Conservation (phyloP, 2,329 filamentous ascomycete species). For the Sporothrix brunneoviolacea region DNA sequence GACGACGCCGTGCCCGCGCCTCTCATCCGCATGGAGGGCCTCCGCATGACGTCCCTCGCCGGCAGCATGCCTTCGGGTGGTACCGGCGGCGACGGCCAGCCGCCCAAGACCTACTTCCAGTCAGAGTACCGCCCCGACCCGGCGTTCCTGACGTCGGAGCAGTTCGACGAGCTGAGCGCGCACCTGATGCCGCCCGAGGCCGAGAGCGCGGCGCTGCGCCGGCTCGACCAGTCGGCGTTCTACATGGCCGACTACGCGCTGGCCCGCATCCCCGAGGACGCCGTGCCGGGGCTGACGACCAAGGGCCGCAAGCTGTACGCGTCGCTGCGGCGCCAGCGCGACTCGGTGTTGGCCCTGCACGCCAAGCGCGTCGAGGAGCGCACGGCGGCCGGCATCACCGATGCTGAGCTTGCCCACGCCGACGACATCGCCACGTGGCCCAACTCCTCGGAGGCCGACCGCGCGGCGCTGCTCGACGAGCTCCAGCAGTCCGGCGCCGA, state of each 20-base stretch:
- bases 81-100: neutral
- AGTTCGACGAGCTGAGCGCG: conserved; percentile 15
- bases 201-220: conserved; percentile 13
- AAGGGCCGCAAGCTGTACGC: conserved; percentile 17
- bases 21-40: conserved; percentile 17
- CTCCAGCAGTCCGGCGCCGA: conserved; percentile 13
- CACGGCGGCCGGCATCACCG: neutral
- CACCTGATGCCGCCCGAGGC: conserved; percentile 12
- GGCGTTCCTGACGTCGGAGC: conserved; percentile 8
- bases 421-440: conserved; percentile 16
- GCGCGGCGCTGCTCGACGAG: conserved; percentile 3
- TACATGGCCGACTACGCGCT: conserved; percentile 18
- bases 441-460: conserved; percentile 8
- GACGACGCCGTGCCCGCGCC: neutral
- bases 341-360: conserved; percentile 12
- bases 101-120: conserved; percentile 18
- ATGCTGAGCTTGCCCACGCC: neutral
- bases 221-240: conserved; percentile 15
- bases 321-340: conserved; percentile 12
- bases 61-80: conserved; percentile 11
- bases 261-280: neutral
- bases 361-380: neutral
- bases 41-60: conserved; percentile 18
- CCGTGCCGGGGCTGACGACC: conserved; percentile 2
- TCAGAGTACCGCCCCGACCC: conserved; percentile 16